Conservation (phyloP, 805 yeast species). For the Wickerhamomyces canadensis region DNA sequence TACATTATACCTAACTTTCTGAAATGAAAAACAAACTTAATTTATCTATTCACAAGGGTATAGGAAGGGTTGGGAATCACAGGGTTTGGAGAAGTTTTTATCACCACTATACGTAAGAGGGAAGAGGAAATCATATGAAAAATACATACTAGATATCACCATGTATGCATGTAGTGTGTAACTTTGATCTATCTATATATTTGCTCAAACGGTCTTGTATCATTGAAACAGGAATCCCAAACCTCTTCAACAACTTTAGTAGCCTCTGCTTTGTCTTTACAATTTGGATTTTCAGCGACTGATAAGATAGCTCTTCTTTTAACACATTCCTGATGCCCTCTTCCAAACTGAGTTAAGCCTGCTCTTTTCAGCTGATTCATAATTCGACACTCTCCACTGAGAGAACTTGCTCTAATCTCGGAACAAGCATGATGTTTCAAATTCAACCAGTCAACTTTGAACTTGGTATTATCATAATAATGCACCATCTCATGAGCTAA, state of each 20-base stretch:
- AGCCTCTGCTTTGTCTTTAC: slow-evolving; percentile 70
- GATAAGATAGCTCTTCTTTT: slow-evolving; percentile 82
- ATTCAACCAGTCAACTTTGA: slow-evolving; percentile 80
- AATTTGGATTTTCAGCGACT: slow-evolving; percentile 81
- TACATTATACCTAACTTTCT: slow-evolving; percentile 75
- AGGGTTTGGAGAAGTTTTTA: too few species aligned
- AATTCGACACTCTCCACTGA: slow-evolving; percentile 93
- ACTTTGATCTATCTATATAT: slow-evolving; percentile 54
- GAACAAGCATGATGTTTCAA: slow-evolving; percentile 94
- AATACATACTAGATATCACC: too few species aligned
- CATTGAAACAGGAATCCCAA: slow-evolving; percentile 89
- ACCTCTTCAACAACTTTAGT: slow-evolving; percentile 76
- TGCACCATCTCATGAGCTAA: slow-evolving; percentile 90
- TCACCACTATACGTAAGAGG: too few species aligned
- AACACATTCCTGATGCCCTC: slow-evolving; percentile 90
- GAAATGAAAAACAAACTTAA: slow-evolving; percentile 4
- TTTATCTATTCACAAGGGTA: too few species aligned
- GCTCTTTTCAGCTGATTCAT: slow-evolving; percentile 64
- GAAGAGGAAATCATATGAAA: too few species aligned
- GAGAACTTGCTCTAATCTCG: slow-evolving; percentile 87
- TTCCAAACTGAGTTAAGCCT: slow-evolving; percentile 48
- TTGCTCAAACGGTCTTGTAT: slow-evolving; percentile 92
- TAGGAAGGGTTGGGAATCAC: too few species aligned
- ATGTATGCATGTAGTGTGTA: too few species aligned
- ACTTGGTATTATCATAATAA: slow-evolving; percentile 85